Conservation (phyloP, 2,329 filamentous ascomycete species). For the Arachnomyces sp. region DNA sequence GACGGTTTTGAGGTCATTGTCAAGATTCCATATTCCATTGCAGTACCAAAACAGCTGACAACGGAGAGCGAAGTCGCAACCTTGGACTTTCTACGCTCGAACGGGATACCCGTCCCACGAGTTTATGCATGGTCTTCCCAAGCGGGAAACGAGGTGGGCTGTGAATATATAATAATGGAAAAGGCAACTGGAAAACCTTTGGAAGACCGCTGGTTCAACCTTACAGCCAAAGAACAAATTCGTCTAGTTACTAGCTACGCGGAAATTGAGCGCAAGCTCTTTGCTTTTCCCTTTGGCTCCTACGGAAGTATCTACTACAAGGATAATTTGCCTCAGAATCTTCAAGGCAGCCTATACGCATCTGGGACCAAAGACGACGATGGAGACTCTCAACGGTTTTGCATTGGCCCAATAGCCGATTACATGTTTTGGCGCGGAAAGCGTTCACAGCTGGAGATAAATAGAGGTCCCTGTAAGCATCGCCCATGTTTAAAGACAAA, state of each 20-base stretch:
- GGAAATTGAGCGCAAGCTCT: constrained; percentile 16
- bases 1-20: constrained; percentile 18
- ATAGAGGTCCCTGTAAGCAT: constrained; percentile 19
- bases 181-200: constrained; percentile 22
- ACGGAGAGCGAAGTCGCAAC: constrained; percentile 30
- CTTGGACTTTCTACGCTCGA: constrained; percentile 23
- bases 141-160: constrained; percentile 27
- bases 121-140: constrained; percentile 28
- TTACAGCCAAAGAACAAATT: constrained; percentile 8
- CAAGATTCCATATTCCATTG: constrained; percentile 18
- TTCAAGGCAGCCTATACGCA: constrained; percentile 10
- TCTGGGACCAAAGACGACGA: constrained; percentile 3
- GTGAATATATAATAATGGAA: constrained; percentile 36
- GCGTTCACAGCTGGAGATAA: constrained; percentile 12
- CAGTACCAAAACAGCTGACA: constrained; percentile 15
- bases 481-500: neutral
- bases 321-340: constrained; percentile 6
- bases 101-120: constrained; percentile 28
- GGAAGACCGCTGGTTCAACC: constrained; percentile 22
- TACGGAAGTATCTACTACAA: constrained; percentile 19
- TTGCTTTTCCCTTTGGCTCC: constrained; percentile 13
- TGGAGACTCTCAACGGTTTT: constrained; percentile 7
- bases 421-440: constrained; percentile 23
- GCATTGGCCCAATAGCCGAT: constrained; percentile 16
- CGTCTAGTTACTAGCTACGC: constrained; percentile 14